Evolutionary conservation across 768 basidiomycete genomes (phyloP).

Genomic region (Boletus insuetus): DNA sequence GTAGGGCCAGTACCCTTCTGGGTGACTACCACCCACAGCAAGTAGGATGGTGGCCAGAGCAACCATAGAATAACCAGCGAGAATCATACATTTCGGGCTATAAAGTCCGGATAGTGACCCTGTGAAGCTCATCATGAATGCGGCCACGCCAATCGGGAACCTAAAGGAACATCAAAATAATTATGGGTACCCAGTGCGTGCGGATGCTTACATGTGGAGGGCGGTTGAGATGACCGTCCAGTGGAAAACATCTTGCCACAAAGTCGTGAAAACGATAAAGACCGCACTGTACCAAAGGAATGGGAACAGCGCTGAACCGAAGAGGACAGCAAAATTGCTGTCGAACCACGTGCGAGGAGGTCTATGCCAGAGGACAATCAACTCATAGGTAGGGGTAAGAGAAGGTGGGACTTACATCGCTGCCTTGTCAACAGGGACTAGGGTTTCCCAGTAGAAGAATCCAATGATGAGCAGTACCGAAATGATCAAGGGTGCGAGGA

Average conservation of each 20-base stretch:
- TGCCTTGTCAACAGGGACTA: slow-evolving; percentile 39
- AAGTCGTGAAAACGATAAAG: slow-evolving; percentile 33
- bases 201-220: slow-evolving; percentile 35
- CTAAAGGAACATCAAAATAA: slow-evolving; percentile 17
- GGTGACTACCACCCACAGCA: neutral
- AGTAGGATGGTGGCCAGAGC: slow-evolving; percentile 33
- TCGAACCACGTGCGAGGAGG: slow-evolving; percentile 44
- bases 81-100: slow-evolving; percentile 44
- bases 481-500: slow-evolving; percentile 46
- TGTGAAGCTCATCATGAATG: slow-evolving; percentile 37
- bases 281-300: slow-evolving; percentile 42
- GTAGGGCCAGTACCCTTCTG: neutral
- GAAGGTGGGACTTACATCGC: slow-evolving; percentile 34
- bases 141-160: slow-evolving; percentile 41
- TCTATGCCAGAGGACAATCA: slow-evolving; percentile 15
- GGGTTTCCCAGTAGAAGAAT: slow-evolving; percentile 54
- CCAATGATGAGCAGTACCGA: slow-evolving; percentile 37
- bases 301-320: slow-evolving; percentile 36
- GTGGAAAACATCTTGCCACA: slow-evolving; percentile 41
- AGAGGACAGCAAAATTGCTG: slow-evolving; percentile 39
- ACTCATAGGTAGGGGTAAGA: neutral
- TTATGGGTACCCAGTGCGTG: neutral
- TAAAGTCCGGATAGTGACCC: slow-evolving; percentile 37
- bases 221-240: slow-evolving; percentile 42
- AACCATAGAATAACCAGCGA: slow-evolving; percentile 38